Evolutionary conservation across 2,329 filamentous ascomycete species (phyloP), one percentile per base, ranked within the genome.

Genomic region (Nakataea oryzae): DNA sequence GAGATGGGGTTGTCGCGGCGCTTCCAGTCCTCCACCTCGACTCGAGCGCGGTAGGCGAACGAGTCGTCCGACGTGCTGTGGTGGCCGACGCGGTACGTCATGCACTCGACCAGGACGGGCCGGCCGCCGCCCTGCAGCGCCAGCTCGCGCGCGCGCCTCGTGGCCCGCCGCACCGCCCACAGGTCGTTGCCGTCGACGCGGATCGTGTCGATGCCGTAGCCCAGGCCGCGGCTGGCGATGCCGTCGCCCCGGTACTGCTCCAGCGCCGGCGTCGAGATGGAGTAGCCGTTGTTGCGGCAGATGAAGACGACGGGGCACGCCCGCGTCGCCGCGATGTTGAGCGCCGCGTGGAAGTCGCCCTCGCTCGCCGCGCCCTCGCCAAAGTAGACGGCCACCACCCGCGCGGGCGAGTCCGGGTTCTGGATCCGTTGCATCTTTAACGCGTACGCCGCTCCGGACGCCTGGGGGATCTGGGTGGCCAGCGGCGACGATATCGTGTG

Each of bases 21-120:
- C 72, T 92, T 93, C 90, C 90, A 93, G 70, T 93, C 89, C 69
- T 93, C 90, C 9, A 99, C 95, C 71, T 99, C 95, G 0, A 97
- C 87, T 29, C 89, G 86, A 1, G 93, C 92, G 11, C 95, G 89
- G 77, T 99, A 99, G 0, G 95, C 95, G 70, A 97, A 99, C 29
- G 90, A 95, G 75, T 99, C 95, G 71, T 99, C 95, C 0, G 90
- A 95, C 0, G 95, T 99, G 74, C 91, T 96, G 77, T 99, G 95
- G 72, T 99, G 73, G 8, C 90, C 93, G 56, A 97, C 93, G n/a
- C 95, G 91, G 76, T 99, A 99, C 28, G 90, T 93, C 90, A 99
- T 96, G 62, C 92, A 92, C 76, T 99, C 95, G 54, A 99, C 88
- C 9, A 99, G 78, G 0, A 99, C 84, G 0, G 91, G 92, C 65